These are phyloP conservation scores for Aspergillus sp. DNA, from an alignment of 2,329 filamentous ascomycete genomes.

Conservation along the genomic window DNA sequence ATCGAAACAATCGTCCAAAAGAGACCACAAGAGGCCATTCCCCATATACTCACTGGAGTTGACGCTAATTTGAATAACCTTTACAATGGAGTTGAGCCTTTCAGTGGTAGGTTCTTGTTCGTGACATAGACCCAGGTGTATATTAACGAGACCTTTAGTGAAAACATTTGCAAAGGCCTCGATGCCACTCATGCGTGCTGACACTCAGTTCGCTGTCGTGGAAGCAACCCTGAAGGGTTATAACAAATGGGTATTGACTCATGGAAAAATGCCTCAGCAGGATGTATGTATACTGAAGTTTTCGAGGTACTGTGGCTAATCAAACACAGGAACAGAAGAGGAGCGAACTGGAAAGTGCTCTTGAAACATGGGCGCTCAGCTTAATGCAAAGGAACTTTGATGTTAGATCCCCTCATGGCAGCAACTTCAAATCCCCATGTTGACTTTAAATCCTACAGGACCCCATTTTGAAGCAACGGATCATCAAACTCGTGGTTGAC, in stretches of 20 bases:
- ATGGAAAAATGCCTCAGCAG: slow-evolving; percentile 49
- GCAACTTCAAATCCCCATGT: neutral
- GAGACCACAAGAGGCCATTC: slow-evolving; percentile 77
- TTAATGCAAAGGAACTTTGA: slow-evolving; percentile 38
- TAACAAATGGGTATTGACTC: slow-evolving; percentile 65
- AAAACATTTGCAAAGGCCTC: slow-evolving; percentile 37
- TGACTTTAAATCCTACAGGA: slow-evolving; percentile 48
- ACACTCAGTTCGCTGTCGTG: slow-evolving; percentile 85
- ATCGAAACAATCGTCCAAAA: slow-evolving; percentile 82
- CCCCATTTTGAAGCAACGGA: slow-evolving; percentile 74
- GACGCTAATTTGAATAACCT: slow-evolving; percentile 69
- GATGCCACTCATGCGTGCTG: slow-evolving; percentile 60
- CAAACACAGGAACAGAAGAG: slow-evolving; percentile 30
- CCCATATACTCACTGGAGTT: slow-evolving; percentile 77
- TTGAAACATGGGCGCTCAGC: slow-evolving; percentile 38
- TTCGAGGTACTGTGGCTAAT: neutral
- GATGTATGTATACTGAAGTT: slow-evolving; percentile 27
- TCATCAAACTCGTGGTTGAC: slow-evolving; percentile 76
- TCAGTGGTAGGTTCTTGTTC: slow-evolving; percentile 54
- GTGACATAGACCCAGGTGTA: neutral
- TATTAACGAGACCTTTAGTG: slow-evolving; percentile 17
- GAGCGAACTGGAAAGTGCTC: slow-evolving; percentile 30
- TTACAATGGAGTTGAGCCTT: slow-evolving; percentile 64
- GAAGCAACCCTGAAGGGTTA: slow-evolving; percentile 87
- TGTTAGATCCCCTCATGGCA: slow-evolving; percentile 14